These are phyloP conservation scores for Pythium angustatum DNA, from an alignment of 352 stramenopile species.

Conservation along the genomic window DNA sequence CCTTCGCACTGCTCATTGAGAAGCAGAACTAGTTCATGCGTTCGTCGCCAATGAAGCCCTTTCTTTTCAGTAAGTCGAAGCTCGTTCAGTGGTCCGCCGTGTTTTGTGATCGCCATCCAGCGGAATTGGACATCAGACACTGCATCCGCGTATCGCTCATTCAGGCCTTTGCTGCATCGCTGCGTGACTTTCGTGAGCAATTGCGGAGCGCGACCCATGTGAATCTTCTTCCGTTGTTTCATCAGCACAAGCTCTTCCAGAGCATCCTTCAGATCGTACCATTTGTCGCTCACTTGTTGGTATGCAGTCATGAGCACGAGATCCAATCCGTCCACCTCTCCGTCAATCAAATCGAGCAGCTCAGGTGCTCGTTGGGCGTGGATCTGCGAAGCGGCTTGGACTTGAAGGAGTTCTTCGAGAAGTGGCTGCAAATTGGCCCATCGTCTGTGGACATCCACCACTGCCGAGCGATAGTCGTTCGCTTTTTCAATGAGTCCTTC, in stretches of 20 bases:
- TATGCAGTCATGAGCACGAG: slow-evolving; percentile 58
- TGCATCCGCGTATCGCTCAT: slow-evolving; percentile 49
- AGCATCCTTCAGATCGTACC: slow-evolving; percentile 42
- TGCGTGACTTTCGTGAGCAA: slow-evolving; percentile 51
- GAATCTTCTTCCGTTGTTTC: slow-evolving; percentile 59
- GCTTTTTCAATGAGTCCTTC: slow-evolving; percentile 41
- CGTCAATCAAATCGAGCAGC: slow-evolving; percentile 46
- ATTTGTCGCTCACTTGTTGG: slow-evolving; percentile 63
- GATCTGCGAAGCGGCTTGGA: slow-evolving; percentile 52
- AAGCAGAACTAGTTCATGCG: slow-evolving; percentile 63
- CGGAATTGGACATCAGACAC: slow-evolving; percentile 72
- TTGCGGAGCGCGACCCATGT: slow-evolving; percentile 53
- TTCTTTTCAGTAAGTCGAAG: slow-evolving; percentile 69
- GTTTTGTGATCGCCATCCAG: slow-evolving; percentile 71
- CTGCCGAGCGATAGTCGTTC: slow-evolving; percentile 42
- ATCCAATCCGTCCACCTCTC: slow-evolving; percentile 62
- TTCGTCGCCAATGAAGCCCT: slow-evolving; percentile 68
- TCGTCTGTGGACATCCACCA: slow-evolving; percentile 62
- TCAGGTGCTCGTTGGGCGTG: slow-evolving; percentile 53
- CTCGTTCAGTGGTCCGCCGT: slow-evolving; percentile 59
- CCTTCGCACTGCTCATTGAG: slow-evolving; percentile 76
- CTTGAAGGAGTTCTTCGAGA: slow-evolving; percentile 59
- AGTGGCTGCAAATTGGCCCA: slow-evolving; percentile 69
- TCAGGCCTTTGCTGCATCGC: slow-evolving; percentile 60
- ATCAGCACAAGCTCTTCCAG: slow-evolving; percentile 62